Percentiles rank a stretch among this genome's conserved stretches.
phyloP scores from a whole-genome alignment of 2,329 filamentous ascomycete genomes.

The Penicillium sp. region DNA sequence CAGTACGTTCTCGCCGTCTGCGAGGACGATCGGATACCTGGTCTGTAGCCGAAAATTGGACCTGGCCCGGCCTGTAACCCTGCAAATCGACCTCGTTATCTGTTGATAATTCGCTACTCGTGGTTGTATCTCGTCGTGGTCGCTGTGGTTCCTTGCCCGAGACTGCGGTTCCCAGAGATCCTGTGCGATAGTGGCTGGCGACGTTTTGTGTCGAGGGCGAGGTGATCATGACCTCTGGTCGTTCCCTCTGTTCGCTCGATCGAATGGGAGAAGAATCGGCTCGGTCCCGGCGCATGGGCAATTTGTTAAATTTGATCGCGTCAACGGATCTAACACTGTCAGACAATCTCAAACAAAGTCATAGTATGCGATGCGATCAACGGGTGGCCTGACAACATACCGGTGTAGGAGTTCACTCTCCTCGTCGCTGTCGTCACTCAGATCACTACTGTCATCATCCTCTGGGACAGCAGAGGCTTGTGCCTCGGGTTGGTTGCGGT shows the following conservation, averaged over 20 bases:
- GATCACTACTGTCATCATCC: slow-evolving; percentile 68
- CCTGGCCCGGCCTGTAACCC: slow-evolving; percentile 57
- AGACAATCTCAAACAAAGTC: slow-evolving; percentile 18
- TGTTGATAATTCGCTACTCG: slow-evolving; percentile 68
- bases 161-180: slow-evolving; percentile 61
- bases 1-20: slow-evolving; percentile 30
- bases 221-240: slow-evolving; percentile 56
- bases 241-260: slow-evolving; percentile 49
- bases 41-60: slow-evolving; percentile 49
- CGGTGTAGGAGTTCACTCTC: slow-evolving; percentile 54
- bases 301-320: slow-evolving; percentile 94
- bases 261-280: slow-evolving; percentile 88
- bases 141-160: slow-evolving; percentile 53
- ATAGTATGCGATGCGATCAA: background rate
- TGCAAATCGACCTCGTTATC: slow-evolving; percentile 64
- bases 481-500: slow-evolving; percentile 49
- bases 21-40: slow-evolving; percentile 41
- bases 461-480: slow-evolving; percentile 60
- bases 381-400: slow-evolving; percentile 25
- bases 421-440: slow-evolving; percentile 70
- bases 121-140: slow-evolving; percentile 64
- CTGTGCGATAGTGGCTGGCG: slow-evolving; percentile 54
- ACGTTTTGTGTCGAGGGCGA: slow-evolving; percentile 58
- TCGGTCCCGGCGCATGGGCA: slow-evolving; percentile 78
- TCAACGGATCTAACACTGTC: slow-evolving; percentile 66